Evolutionary conservation across 148 eudicot species (phyloP).

Genomic region (Fagopyrum esculentum): DNA sequence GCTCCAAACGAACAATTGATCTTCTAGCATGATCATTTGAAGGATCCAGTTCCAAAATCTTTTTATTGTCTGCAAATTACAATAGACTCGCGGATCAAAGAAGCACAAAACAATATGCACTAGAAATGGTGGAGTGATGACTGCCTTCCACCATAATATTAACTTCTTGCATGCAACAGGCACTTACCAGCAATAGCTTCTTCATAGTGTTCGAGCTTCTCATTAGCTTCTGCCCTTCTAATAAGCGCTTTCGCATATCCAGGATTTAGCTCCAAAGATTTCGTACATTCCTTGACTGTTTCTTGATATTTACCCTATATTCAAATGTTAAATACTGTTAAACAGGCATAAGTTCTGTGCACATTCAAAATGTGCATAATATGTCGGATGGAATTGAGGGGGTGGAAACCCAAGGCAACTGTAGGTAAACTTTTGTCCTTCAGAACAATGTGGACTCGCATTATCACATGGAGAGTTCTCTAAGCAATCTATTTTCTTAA

Average conservation of each 20-base stretch:
- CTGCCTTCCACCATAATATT: not conserved
- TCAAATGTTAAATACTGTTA: not conserved
- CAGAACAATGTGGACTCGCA: not conserved
- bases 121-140: not conserved
- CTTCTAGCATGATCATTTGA: constrained; percentile 75
- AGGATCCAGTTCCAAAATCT: constrained; percentile 77
- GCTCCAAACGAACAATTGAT: constrained; percentile 71
- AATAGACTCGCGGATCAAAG: not conserved
- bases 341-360: not conserved
- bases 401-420: not conserved
- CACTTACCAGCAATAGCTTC: constrained; percentile 79
- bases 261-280: constrained; percentile 80
- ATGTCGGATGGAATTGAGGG: not conserved
- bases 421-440: not conserved
- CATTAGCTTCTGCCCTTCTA: constrained; percentile 83
- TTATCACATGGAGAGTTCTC: not conserved
- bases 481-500: not conserved
- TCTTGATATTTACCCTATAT: constrained; percentile 63
- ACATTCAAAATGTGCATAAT: constrained; percentile 1
- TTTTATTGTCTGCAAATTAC: constrained; percentile 52
- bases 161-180: not conserved
- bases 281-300: constrained; percentile 72
- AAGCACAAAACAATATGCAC: not conserved
- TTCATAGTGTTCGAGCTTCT: constrained; percentile 89
- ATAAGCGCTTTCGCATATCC: constrained; percentile 63